Conservation (phyloP, 2,329 filamentous ascomycete genomes). For the Blastomyces gilchristii region DNA sequence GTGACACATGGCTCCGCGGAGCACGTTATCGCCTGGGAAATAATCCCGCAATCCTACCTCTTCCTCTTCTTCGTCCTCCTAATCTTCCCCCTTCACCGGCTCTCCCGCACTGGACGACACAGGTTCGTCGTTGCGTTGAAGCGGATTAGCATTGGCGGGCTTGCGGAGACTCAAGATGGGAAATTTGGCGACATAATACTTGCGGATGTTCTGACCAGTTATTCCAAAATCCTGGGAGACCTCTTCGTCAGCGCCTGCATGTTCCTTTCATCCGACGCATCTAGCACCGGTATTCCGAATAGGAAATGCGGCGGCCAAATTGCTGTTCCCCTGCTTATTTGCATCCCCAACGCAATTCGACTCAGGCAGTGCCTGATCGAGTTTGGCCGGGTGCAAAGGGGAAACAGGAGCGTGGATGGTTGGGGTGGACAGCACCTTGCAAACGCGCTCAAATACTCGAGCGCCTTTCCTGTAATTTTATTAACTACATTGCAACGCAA, state of each 20-base stretch:
- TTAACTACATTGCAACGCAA: conserved; percentile 64
- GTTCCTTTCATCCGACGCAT: conserved; percentile 63
- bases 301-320: conserved; percentile 68
- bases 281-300: conserved; percentile 71
- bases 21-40: conserved; percentile 67
- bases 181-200: conserved; percentile 92
- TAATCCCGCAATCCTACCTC: conserved; percentile 77
- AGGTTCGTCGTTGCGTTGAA: conserved; percentile 66
- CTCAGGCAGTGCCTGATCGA: conserved; percentile 88
- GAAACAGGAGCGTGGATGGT: conserved; percentile 39
- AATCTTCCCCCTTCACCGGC: conserved; percentile 58
- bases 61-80: conserved; percentile 61
- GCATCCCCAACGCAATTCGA: conserved; percentile 72
- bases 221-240: conserved; percentile 84
- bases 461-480: conserved; percentile 82
- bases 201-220: conserved; percentile 88
- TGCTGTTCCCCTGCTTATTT: conserved; percentile 74
- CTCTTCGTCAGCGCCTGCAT: conserved; percentile 84
- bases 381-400: conserved; percentile 58
- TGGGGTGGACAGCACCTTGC: conserved; percentile 82
- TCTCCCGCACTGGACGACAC: conserved; percentile 60
- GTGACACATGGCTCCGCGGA: conserved; percentile 60
- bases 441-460: conserved; percentile 92
- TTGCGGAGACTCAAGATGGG: conserved; percentile 76
- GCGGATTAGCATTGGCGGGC: conserved; percentile 70